These are phyloP conservation scores for Simplicillium aogashimaense DNA, from an alignment of 2,329 filamentous ascomycete species.

Conservation along the genomic window DNA sequence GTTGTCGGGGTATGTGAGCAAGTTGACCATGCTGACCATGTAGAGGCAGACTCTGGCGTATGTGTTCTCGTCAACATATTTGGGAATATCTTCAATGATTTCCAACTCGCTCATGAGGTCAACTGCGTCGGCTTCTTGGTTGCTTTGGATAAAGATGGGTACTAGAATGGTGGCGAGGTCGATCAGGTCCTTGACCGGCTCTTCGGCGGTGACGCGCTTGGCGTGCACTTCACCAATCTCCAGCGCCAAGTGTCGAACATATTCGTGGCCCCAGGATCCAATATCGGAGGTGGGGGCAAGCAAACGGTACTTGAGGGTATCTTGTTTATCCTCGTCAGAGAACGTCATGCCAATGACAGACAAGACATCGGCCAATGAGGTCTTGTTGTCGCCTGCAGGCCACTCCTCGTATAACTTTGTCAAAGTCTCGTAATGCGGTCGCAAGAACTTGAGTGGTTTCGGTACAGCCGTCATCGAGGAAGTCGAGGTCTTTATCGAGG, in stretches of 20 bases:
- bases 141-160: conserved; percentile 92
- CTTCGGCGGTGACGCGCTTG: conserved; percentile 77
- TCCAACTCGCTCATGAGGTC: conserved; percentile 95
- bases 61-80: conserved; percentile 88
- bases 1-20: conserved; percentile 96
- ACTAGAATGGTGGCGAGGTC: conserved; percentile 78
- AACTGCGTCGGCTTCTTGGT: conserved; percentile 95
- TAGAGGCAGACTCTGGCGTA: conserved; percentile 91
- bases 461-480: conserved; percentile 99
- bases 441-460: conserved; percentile 94
- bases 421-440: conserved; percentile 89
- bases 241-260: conserved; percentile 87
- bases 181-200: conserved; percentile 72
- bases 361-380: conserved; percentile 82
- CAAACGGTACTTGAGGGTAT: conserved; percentile 92
- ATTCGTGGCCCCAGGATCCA: conserved; percentile 96
- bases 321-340: conserved; percentile 89
- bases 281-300: conserved; percentile 86
- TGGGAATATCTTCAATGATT: conserved; percentile 85
- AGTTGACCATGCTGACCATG: conserved; percentile 97
- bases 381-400: conserved; percentile 77
- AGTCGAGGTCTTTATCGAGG: conserved; percentile 96
- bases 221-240: conserved; percentile 94
- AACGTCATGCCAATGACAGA: conserved; percentile 99
- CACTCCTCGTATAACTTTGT: conserved; percentile 84